These are phyloP conservation scores for Plectosphaerella sp. DNA, from an alignment of 2,329 filamentous ascomycete genomes.

Conservation along the genomic window DNA sequence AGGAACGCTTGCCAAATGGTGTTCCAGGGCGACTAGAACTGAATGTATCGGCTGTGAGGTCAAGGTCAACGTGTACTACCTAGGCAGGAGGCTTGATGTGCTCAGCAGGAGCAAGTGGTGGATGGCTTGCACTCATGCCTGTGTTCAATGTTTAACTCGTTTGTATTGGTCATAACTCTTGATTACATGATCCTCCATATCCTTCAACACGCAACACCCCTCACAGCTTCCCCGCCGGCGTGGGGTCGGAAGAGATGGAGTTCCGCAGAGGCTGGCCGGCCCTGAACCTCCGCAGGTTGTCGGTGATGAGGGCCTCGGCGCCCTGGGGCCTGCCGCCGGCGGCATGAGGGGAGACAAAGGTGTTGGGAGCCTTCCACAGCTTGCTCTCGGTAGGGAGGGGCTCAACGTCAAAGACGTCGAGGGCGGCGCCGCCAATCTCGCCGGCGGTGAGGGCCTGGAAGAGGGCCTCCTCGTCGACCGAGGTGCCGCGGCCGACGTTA, in stretches of 20 bases:
- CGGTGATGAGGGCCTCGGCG: constrained; percentile 53
- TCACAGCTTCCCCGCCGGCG: background rate
- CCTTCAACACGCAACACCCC: background rate
- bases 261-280: constrained; percentile 58
- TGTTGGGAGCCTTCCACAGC: constrained; percentile 48
- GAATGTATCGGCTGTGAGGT: no score
- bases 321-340: constrained; percentile 58
- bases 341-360: constrained; percentile 51
- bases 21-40: no score
- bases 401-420: constrained; percentile 45
- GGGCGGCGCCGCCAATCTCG: constrained; percentile 41
- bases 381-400: constrained; percentile 36
- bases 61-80: no score
- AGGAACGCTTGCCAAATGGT: no score
- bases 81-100: no score
- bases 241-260: constrained; percentile 23
- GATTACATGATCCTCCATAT: background rate
- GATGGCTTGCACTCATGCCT: background rate
- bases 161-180: background rate
- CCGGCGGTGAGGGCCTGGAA: constrained; percentile 37
- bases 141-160: background rate
- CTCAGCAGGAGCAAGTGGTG: background rate
- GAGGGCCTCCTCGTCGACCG: constrained; percentile 44
- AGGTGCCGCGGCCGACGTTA: constrained; percentile 47
- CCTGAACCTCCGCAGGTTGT: constrained; percentile 56